Conservation (phyloP, 805 yeast genomes). For the Candida succiphila region DNA sequence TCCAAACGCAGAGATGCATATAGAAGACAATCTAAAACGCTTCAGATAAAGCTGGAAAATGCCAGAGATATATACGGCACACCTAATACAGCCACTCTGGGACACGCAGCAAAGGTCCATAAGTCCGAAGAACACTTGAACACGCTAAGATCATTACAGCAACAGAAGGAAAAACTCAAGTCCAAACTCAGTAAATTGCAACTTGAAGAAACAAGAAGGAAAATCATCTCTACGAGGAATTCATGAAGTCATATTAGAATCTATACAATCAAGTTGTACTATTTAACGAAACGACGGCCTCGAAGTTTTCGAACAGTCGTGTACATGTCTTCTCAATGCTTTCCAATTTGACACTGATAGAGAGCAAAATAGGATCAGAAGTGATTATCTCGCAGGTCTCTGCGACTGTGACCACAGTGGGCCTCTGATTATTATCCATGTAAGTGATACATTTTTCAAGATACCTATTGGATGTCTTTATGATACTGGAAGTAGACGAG, state of each 20-base stretch:
- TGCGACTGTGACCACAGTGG: constrained; percentile 47
- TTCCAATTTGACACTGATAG: constrained; percentile 53
- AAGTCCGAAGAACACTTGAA: background rate
- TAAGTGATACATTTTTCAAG: constrained; percentile 57
- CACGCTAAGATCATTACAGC: background rate
- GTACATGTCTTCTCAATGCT: constrained; percentile 43
- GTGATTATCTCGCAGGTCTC: constrained; percentile 51
- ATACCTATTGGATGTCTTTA: constrained; percentile 36
- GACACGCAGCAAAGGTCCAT: background rate
- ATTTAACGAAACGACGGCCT: too few species aligned
- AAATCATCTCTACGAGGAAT: too few species aligned
- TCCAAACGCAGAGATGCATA: constrained; percentile 24
- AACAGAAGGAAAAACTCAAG: constrained; percentile 1
- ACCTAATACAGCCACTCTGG: too few species aligned
- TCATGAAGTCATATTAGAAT: too few species aligned
- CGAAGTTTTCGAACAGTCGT: constrained; percentile 17
- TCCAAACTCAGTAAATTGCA: constrained; percentile 3
- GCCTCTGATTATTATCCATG: constrained; percentile 24
- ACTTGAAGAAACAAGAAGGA: too few species aligned
- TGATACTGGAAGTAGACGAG: constrained; percentile 23
- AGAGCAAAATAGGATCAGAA: constrained; percentile 58
- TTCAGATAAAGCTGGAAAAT: constrained; percentile 26
- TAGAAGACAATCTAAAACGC: constrained; percentile 28
- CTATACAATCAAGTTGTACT: too few species aligned
- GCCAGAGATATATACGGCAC: constrained; percentile 9